Conservation (phyloP, 495 filamentous ascomycete species). For the Corynascus novoguineensis region DNA sequence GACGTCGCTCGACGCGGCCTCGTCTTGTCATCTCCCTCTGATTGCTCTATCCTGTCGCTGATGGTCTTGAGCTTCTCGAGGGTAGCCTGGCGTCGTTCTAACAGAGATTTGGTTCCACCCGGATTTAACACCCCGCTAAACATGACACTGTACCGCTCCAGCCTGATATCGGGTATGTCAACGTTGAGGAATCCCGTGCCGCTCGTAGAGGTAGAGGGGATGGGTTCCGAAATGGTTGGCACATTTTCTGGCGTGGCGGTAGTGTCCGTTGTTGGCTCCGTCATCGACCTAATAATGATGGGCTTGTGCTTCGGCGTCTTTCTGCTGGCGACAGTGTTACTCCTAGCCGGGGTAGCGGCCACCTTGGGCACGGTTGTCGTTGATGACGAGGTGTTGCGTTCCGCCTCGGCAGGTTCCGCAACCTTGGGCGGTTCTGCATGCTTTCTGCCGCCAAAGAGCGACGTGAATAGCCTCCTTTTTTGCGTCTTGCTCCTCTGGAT, state of each 20-base stretch:
- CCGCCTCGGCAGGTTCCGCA: slow-evolving; percentile 12
- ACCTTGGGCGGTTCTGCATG: slow-evolving; percentile 24
- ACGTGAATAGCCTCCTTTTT: slow-evolving; percentile 46
- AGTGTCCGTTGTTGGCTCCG: slow-evolving; percentile 26
- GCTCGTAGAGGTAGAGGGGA: slow-evolving; percentile 11
- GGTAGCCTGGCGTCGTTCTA: slow-evolving; percentile 64
- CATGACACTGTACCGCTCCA: slow-evolving; percentile 95
- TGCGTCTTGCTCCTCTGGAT: slow-evolving; percentile 39
- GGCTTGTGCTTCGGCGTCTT: slow-evolving; percentile 34
- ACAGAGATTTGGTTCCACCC: slow-evolving; percentile 36
- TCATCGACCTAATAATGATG: slow-evolving; percentile 34
- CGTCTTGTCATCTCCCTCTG: slow-evolving; percentile 27
- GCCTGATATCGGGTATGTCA: slow-evolving; percentile 70
- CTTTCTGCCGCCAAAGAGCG: slow-evolving; percentile 45
- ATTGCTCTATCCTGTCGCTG: slow-evolving; percentile 37
- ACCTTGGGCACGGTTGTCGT: slow-evolving; percentile 6
- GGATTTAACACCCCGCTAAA: slow-evolving; percentile 67
- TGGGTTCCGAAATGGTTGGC: slow-evolving; percentile 14
- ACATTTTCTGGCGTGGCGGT: not conserved
- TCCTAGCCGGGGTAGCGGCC: slow-evolving; percentile 27
- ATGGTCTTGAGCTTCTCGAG: slow-evolving; percentile 56
- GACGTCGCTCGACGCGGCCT: slow-evolving; percentile 52
- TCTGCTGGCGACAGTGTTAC: slow-evolving; percentile 32
- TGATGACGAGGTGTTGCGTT: slow-evolving; percentile 16
- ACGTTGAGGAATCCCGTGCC: slow-evolving; percentile 52